Evolutionary conservation across 768 basidiomycete species (phyloP), one percentile per base, ranked within the genome.

Genomic region (Auricularia sp.): DNA sequence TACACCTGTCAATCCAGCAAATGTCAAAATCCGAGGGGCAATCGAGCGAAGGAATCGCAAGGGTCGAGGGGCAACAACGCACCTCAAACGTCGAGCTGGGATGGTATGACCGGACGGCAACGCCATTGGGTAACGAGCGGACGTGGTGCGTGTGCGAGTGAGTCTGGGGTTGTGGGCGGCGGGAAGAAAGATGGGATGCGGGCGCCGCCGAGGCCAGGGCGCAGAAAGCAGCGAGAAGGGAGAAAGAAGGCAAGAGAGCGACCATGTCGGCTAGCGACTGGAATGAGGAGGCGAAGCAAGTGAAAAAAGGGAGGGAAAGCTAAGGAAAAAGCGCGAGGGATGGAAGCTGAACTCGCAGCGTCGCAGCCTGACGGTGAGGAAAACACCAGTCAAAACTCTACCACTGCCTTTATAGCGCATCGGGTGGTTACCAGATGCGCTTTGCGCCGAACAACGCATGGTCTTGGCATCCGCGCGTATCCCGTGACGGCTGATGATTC

Each of bases 61-160:
- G 29, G 53, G 53, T 54, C 64, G n/a, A 29, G 29, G 29, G 29
- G 29, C 29, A 29, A 29, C 29, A 29, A 62, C 64, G 23, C 73
- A 71, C 1, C 82, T 71, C 2, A 85, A 87, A 18, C 85, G 87
- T 8, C 87, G 74, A 36, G 76, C 73, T 0, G 80, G 76, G 21
- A 85, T 68, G 62, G 86, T 74, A 53, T 75, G 64, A 21, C 74
- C 72, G 42, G 44, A 65, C 33, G n/a, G 34, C 35, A 4, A 54
- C 21, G 61, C 53, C 61, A 34, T 64, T 61, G 35, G 64, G 56
- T 29, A 59, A 35, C 56, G 56, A 59, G 14, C 56, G 56, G 23
- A 59, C 29, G 11, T 34, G 33, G 29, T 59, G 56, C 16, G 56
- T 59, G 23, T 59, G 56, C 39, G 39, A 7, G 47, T 51, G 47